These are phyloP conservation scores for Cylindrotheca closterium DNA, from an alignment of 108 stramenopile species.

Conservation along the genomic window DNA sequence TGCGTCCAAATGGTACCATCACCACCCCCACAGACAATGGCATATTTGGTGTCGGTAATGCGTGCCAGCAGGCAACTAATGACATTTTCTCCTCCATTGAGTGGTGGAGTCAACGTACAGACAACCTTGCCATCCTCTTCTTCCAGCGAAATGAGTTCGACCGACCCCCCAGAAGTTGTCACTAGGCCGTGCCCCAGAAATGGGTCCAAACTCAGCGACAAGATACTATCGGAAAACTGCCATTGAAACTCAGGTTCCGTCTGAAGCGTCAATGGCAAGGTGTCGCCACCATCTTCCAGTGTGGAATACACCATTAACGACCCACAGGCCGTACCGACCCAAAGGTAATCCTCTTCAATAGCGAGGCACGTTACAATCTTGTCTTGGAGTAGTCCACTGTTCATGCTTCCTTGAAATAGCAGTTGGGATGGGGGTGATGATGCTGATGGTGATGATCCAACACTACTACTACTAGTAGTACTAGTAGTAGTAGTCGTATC, in stretches of 20 bases:
- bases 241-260: slow-evolving; percentile 13
- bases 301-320: too few relatives aligned
- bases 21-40: slow-evolving; percentile 26
- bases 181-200: slow-evolving; percentile 24
- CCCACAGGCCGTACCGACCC: too few relatives aligned
- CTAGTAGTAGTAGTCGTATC: too few relatives aligned
- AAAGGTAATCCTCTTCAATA: too few relatives aligned
- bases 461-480: too few relatives aligned
- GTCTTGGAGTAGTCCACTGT: too few relatives aligned
- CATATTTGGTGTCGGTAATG: background rate
- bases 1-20: slow-evolving; percentile 31
- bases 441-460: too few relatives aligned
- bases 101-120: slow-evolving; percentile 6
- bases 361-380: too few relatives aligned
- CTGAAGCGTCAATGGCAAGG: slow-evolving; percentile 27
- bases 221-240: slow-evolving; percentile 3
- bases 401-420: too few relatives aligned
- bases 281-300: too few relatives aligned
- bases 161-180: slow-evolving; percentile 11
- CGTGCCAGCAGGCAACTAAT: too few relatives aligned
- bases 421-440: too few relatives aligned
- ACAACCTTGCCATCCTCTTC: background rate
- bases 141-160: slow-evolving; percentile 26
- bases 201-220: slow-evolving; percentile 13
- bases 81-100: background rate